phyloP scores from a whole-genome alignment of 31 red algal genomes.

The Asparagopsis taxiformis region DNA sequence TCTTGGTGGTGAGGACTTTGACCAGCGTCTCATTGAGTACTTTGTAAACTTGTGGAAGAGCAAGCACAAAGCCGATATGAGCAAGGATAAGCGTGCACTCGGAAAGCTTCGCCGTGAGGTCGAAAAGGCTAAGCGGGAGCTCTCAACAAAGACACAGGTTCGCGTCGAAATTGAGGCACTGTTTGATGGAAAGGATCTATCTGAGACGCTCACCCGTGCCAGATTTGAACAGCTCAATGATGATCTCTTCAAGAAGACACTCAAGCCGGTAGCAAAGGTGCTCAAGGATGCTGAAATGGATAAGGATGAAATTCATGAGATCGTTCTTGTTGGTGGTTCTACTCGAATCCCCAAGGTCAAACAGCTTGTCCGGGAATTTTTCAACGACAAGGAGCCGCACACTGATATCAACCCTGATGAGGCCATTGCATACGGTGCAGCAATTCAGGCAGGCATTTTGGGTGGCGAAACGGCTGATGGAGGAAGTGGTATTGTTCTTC shows the following conservation, averaged over 20 bases:
- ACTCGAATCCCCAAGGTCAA: conserved; percentile 98
- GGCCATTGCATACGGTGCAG: conserved; percentile 94
- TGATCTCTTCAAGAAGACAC: conserved; percentile 91
- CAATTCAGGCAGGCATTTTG: conserved; percentile 94
- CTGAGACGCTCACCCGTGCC: conserved; percentile 86
- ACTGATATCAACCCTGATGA: conserved; percentile 98
- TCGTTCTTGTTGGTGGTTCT: conserved; percentile 93
- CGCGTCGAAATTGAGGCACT: conserved; percentile 87
- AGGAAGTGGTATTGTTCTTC: conserved; percentile 81
- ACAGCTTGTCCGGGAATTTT: conserved; percentile 80
- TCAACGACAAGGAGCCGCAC: conserved; percentile 90
- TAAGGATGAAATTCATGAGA: conserved; percentile 83
- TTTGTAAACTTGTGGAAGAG: conserved; percentile 82
- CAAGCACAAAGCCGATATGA: conserved; percentile 80
- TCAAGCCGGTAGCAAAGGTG: conserved; percentile 80
- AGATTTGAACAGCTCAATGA: conserved; percentile 91
- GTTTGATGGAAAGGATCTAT: conserved; percentile 85
- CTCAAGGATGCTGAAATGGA: conserved; percentile 85
- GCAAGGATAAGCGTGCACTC: conserved; percentile 81
- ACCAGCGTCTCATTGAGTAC: conserved; percentile 90
- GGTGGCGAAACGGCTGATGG: conserved; percentile 82
- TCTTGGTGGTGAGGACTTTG: conserved; percentile 98
- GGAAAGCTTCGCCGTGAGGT: conserved; percentile 82
- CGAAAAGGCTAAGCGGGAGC: conserved; percentile 92
- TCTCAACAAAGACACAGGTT: conserved; percentile 84